A percentile compares a stretch with the other conserved stretches of the same genome.
phyloP scores from a whole-genome alignment of 2,329 filamentous ascomycete genomes.

The Lojkania enalia region DNA sequence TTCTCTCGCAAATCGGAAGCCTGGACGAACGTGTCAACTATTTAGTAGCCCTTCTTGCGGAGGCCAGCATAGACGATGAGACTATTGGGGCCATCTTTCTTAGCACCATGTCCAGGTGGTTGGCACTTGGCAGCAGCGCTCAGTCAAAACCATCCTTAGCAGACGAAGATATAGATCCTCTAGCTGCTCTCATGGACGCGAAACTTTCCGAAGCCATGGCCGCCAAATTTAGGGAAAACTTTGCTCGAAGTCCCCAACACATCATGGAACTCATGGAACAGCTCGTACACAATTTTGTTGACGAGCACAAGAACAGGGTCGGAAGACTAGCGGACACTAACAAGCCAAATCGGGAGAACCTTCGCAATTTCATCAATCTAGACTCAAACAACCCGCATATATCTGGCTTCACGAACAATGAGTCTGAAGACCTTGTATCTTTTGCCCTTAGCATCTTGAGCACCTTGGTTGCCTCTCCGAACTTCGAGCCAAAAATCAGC shows the following conservation, averaged over 20 bases:
- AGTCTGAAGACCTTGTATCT: slow-evolving; percentile 43
- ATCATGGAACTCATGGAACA: slow-evolving; percentile 66
- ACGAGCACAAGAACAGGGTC: slow-evolving; percentile 51
- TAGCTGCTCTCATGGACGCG: slow-evolving; percentile 59
- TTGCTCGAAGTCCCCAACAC: slow-evolving; percentile 66
- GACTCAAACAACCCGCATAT: slow-evolving; percentile 1
- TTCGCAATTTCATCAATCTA: slow-evolving; percentile 30
- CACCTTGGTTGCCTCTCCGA: slow-evolving; percentile 39
- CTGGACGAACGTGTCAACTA: slow-evolving; percentile 31
- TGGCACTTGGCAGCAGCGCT: slow-evolving; percentile 34
- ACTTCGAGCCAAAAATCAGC: slow-evolving; percentile 35
- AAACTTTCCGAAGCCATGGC: slow-evolving; percentile 69
- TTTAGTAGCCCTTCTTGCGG: slow-evolving; percentile 46
- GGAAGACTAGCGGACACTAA: slow-evolving; percentile 27
- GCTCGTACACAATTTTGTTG: slow-evolving; percentile 54
- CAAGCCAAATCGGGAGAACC: slow-evolving; percentile 28
- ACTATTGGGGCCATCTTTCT: slow-evolving; percentile 63
- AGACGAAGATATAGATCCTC: slow-evolving; percentile 46
- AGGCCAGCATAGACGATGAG: slow-evolving; percentile 58
- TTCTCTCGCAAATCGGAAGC: slow-evolving; percentile 63
- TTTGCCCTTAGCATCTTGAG: slow-evolving; percentile 48
- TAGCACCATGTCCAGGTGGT: slow-evolving; percentile 61
- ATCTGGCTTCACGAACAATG: slow-evolving; percentile 13
- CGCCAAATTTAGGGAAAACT: slow-evolving; percentile 63
- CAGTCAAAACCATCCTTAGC: slow-evolving; percentile 18